Evolutionary conservation across 2,329 filamentous ascomycete species (phyloP).

Genomic region (Aureobasidium sp.): DNA sequence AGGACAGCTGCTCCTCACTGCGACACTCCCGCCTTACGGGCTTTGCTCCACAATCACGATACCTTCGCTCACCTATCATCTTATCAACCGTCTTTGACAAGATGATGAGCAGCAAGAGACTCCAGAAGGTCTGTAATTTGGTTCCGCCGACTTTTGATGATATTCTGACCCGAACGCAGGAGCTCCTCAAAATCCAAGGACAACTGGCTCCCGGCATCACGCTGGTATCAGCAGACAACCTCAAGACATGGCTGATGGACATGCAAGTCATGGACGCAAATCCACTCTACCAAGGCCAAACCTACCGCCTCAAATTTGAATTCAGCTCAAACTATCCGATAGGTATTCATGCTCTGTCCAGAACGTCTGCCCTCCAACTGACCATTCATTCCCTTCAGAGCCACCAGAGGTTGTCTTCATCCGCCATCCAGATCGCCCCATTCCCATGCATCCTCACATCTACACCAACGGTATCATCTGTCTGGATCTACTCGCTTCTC

Average conservation of each 20-base stretch:
- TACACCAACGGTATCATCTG: slow-evolving; percentile 99
- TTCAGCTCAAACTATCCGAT: slow-evolving; percentile 86
- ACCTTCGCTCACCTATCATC: not conserved
- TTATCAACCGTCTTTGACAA: slow-evolving; percentile 10
- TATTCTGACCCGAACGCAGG: not conserved
- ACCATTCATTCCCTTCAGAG: slow-evolving; percentile 46
- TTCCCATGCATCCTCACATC: slow-evolving; percentile 94
- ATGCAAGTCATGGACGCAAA: slow-evolving; percentile 85
- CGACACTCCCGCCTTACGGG: not conserved
- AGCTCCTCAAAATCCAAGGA: slow-evolving; percentile 42
- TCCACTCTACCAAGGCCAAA: slow-evolving; percentile 73
- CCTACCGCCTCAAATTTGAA: slow-evolving; percentile 76
- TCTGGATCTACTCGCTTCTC: slow-evolving; percentile 77
- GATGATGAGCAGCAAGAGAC: slow-evolving; percentile 30
- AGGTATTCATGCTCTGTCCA: slow-evolving; percentile 44
- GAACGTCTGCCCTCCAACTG: not conserved
- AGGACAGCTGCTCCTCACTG: not conserved
- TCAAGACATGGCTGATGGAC: slow-evolving; percentile 87
- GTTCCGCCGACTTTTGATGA: not conserved
- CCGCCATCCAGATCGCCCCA: slow-evolving; percentile 44
- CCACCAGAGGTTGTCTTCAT: slow-evolving; percentile 91
- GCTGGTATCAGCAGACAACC: slow-evolving; percentile 71
- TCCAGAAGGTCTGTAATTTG: slow-evolving; percentile 36
- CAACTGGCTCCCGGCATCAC: slow-evolving; percentile 61
- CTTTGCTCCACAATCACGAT: not conserved